Evolutionary conservation across 2,329 filamentous ascomycete species (phyloP), one percentile per base, ranked within the genome.

Genomic region (Apiospora hydei): DNA sequence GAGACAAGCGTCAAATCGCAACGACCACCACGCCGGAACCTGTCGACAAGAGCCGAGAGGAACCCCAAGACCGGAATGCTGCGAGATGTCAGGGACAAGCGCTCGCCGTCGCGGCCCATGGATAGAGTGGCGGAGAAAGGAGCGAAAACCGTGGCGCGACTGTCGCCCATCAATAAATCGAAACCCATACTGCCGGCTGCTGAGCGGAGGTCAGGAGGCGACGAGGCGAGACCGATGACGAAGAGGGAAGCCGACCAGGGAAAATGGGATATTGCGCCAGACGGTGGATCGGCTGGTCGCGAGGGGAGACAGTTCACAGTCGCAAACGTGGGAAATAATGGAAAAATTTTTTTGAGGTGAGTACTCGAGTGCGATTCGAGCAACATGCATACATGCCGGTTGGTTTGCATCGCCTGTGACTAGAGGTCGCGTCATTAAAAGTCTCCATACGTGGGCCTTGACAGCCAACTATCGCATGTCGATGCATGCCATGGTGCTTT

Each of bases 281-380:
- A 94, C 77, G 88, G 88, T 72, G 83, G 86, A 72, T 89, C 90
- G 67, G 88, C 86, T 71, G 88, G 89, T 46, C 87, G 91, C 73
- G 90, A 91, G 79, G 91, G 90, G 68, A 88, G 92, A 71, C 91
- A 94, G 78, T 95, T 96, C 80, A 91, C 92, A 2, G 93, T 96
- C 71, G 90, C 92, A 69, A 95, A 95, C 81, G 93, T 96, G 73
- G 93, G 93, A 34, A 93, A 94, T 80, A 94, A 95, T 82, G 93
- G 93, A 51, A 91, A 91, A 80, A 94, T 96, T 81, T 96, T 94
- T 82, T 81, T 96, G 76, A 93, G 92, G 92, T 95, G 90, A 79
- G 88, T 76, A n/a, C 21, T 64, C 57, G 30, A 38, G 30, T 21
- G 57, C 57, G 8, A 41, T 64, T 24, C 70, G 71, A 46, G 43